Evolutionary conservation across 1,284 basidiomycete genomes (phyloP).

Genomic region (Tilletia horrida): DNA sequence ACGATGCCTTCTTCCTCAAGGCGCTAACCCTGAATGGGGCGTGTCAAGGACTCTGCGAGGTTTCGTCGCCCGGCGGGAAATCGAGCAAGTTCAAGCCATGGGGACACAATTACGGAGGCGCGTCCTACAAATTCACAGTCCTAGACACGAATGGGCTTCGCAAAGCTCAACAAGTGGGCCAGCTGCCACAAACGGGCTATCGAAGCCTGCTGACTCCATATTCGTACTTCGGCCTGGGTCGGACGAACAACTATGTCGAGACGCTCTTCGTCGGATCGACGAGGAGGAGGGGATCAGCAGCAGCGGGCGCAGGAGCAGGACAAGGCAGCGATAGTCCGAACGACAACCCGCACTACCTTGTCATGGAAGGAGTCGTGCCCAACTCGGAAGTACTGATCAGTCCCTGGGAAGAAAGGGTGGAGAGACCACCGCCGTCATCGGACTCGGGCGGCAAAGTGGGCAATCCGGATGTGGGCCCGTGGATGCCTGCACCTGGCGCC

Average conservation of each 20-base stretch:
- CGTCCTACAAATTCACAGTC: constrained; percentile 95
- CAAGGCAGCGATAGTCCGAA: not conserved
- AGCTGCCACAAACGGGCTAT: constrained; percentile 87
- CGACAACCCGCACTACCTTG: constrained; percentile 67
- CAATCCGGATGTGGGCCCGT: constrained; percentile 11
- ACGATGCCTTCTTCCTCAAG: constrained; percentile 98
- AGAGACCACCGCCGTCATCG: constrained; percentile 2
- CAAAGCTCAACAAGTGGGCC: constrained; percentile 85
- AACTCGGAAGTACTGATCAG: constrained; percentile 96
- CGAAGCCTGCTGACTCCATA: constrained; percentile 85
- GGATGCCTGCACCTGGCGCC: not conserved
- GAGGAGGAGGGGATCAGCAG: constrained; percentile 22
- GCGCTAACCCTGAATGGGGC: constrained; percentile 88
- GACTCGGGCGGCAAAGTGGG: not conserved
- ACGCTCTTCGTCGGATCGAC: constrained; percentile 54
- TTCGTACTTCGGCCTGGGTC: constrained; percentile 90
- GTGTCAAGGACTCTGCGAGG: constrained; percentile 68
- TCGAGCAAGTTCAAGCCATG: constrained; percentile 65
- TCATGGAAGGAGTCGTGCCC: constrained; percentile 93
- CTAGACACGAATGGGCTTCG: constrained; percentile 85
- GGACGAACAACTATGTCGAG: constrained; percentile 99
- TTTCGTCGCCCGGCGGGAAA: too few species aligned
- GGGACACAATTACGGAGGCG: constrained; percentile 88
- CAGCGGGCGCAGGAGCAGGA: not conserved
- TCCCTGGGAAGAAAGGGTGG: constrained; percentile 62